Conservation (phyloP, 2,329 filamentous ascomycete genomes). For the Xylaria sp. region DNA sequence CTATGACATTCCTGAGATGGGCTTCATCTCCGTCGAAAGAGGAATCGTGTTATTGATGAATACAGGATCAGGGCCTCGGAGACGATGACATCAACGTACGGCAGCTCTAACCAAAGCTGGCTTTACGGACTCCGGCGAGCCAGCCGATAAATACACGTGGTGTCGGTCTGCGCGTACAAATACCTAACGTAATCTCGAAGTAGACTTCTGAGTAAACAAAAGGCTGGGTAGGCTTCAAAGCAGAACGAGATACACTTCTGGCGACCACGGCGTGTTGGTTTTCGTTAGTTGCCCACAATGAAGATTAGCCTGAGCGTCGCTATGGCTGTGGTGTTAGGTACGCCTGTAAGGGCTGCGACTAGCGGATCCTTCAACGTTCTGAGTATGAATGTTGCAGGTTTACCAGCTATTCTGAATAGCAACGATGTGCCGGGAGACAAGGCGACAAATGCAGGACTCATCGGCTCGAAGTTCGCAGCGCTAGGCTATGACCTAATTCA, state of each 20-base stretch:
- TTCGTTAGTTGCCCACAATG: conserved; percentile 15
- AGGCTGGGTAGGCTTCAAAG: not conserved
- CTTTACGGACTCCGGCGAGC: conserved; percentile 13
- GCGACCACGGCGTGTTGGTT: not conserved
- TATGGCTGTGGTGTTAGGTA: conserved; percentile 12
- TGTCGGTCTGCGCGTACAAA: conserved; percentile 20
- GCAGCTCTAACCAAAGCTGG: conserved; percentile 26
- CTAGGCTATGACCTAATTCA: conserved; percentile 72
- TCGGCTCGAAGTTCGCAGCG: conserved; percentile 66
- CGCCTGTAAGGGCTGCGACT: conserved; percentile 38
- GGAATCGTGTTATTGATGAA: conserved; percentile 5
- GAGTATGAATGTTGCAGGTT: conserved; percentile 49
- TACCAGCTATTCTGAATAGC: conserved; percentile 59
- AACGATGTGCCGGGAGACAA: conserved; percentile 74
- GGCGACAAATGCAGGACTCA: conserved; percentile 64
- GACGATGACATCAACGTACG: conserved; percentile 18
- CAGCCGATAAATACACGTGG: conserved; percentile 1
- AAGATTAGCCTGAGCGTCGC: conserved; percentile 9
- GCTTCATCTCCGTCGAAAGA: conserved; percentile 11
- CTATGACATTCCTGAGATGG: conserved; percentile 16
- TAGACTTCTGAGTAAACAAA: not conserved
- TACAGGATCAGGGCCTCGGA: conserved; percentile 5
- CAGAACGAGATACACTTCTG: not conserved
- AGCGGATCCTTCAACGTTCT: conserved; percentile 48
- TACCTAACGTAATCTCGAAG: not conserved